Conservation (phyloP, 2,329 filamentous ascomycete genomes). For the Cladosporium cucumerinum region DNA sequence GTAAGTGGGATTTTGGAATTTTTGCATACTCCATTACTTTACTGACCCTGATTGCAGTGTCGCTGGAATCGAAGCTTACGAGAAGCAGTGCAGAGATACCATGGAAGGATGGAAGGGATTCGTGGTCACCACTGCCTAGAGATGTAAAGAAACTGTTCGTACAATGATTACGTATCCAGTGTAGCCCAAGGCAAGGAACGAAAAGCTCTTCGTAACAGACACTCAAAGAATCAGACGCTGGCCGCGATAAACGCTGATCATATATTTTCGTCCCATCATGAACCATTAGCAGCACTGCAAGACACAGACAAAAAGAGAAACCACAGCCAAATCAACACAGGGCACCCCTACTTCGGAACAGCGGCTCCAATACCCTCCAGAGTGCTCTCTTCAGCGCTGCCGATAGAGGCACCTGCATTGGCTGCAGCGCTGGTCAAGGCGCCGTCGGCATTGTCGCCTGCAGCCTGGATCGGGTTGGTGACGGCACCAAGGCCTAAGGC, state of each 20-base stretch:
- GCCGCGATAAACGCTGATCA: not conserved
- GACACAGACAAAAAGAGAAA: not conserved
- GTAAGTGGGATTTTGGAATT: not conserved
- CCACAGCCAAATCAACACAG: not conserved
- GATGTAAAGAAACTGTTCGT: not conserved
- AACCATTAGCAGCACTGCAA: not conserved
- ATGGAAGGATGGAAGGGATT: constrained; percentile 37
- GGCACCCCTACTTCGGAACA: constrained; percentile 8
- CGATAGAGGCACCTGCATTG: constrained; percentile 17
- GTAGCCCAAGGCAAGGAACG: not conserved
- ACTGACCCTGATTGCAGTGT: not conserved
- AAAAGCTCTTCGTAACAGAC: not conserved
- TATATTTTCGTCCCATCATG: not conserved
- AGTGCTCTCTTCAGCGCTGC: constrained; percentile 13
- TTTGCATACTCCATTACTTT: not conserved
- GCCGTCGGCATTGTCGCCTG: constrained; percentile 17
- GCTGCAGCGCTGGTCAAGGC: constrained; percentile 16
- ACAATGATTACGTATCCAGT: not conserved
- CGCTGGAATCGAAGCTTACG: constrained; percentile 35
- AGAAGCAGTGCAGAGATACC: constrained; percentile 38
- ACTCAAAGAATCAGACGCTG: not conserved
- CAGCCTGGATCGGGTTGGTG: constrained; percentile 4
- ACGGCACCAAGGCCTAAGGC: constrained; percentile 15
- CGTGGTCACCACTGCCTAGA: constrained; percentile 21
- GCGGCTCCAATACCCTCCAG: constrained; percentile 15